Evolutionary conservation across 352 stramenopile genomes (phyloP).

Genomic region (Phytopythium mirpurense): DNA sequence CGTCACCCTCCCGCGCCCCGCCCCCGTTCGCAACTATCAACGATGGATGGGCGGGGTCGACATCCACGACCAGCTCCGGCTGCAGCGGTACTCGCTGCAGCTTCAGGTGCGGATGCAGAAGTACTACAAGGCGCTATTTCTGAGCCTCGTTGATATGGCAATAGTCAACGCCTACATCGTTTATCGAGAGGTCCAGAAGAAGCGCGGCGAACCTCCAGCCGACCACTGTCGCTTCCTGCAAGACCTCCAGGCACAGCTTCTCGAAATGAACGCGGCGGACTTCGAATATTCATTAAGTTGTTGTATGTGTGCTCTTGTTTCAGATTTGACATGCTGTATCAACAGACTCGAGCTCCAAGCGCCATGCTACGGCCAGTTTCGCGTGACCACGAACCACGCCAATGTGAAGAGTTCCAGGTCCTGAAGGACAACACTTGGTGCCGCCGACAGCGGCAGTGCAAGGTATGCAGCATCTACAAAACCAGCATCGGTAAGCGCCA

Average conservation of each 20-base stretch:
- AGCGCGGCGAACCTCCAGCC: not conserved
- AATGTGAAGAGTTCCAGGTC: not conserved
- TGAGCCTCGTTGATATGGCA: slow-evolving; percentile 12
- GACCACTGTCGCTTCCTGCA: slow-evolving; percentile 9
- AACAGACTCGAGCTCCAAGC: not conserved
- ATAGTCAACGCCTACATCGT: slow-evolving; percentile 19
- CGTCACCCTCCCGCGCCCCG: slow-evolving; percentile 1
- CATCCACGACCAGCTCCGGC: slow-evolving; percentile 11
- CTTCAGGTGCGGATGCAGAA: slow-evolving; percentile 6
- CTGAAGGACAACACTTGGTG: not conserved
- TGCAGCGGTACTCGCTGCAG: slow-evolving; percentile 14
- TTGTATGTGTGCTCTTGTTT: not conserved
- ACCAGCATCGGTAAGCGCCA: not conserved
- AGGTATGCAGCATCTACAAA: not conserved
- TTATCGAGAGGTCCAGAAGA: slow-evolving; percentile 7
- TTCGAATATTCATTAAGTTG: not conserved
- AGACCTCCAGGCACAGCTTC: slow-evolving; percentile 5
- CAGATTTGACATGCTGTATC: not conserved
- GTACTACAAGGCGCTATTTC: slow-evolving; percentile 15
- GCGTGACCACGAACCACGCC: not conserved
- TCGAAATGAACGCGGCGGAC: not conserved
- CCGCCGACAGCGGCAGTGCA: not conserved
- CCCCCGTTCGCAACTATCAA: slow-evolving; percentile 9
- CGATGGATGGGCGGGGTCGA: too few species aligned
- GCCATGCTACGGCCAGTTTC: not conserved